Evolutionary conservation across 2,329 filamentous ascomycete genomes (phyloP).

Genomic region (Botrytis byssoidea): DNA sequence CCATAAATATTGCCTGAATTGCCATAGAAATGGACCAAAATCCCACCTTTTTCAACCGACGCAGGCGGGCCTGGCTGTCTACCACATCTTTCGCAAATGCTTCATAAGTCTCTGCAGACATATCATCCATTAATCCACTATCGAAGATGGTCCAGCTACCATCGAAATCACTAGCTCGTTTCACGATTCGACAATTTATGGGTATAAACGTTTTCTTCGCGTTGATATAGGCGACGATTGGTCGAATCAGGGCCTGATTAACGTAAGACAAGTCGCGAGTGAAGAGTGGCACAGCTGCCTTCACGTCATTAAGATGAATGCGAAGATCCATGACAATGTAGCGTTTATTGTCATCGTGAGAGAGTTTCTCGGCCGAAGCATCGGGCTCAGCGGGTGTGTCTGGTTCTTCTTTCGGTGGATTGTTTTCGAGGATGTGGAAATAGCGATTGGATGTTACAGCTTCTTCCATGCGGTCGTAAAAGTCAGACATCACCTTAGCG

Average conservation of each 20-base stretch:
- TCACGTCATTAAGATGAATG: slow-evolving; percentile 93
- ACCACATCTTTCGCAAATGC: slow-evolving; percentile 91
- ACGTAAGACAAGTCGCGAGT: slow-evolving; percentile 90
- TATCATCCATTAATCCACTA: slow-evolving; percentile 88
- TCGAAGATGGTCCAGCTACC: slow-evolving; percentile 95
- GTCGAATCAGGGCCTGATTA: slow-evolving; percentile 90
- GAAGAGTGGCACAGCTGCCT: slow-evolving; percentile 89
- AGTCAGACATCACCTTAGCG: slow-evolving; percentile 91
- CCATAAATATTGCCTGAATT: slow-evolving; percentile 90
- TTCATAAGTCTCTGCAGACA: slow-evolving; percentile 89
- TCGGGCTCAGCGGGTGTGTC: slow-evolving; percentile 33
- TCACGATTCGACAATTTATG: slow-evolving; percentile 90
- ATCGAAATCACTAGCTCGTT: slow-evolving; percentile 84
- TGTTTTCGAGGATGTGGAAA: slow-evolving; percentile 55
- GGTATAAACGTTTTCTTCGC: slow-evolving; percentile 93
- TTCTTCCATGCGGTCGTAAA: slow-evolving; percentile 94
- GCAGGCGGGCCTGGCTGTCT: slow-evolving; percentile 80
- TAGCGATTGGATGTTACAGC: slow-evolving; percentile 79
- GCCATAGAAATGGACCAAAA: slow-evolving; percentile 93
- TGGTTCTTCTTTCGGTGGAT: slow-evolving; percentile 37
- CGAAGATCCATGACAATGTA: slow-evolving; percentile 92
- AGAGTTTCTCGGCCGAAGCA: slow-evolving; percentile 32
- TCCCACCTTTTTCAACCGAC: slow-evolving; percentile 91
- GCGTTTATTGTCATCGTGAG: slow-evolving; percentile 59
- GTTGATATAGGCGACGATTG: slow-evolving; percentile 98